Conservation (phyloP, 2,329 filamentous ascomycete species). For the Ophiocordyceps polyrhachis-furcata region DNA sequence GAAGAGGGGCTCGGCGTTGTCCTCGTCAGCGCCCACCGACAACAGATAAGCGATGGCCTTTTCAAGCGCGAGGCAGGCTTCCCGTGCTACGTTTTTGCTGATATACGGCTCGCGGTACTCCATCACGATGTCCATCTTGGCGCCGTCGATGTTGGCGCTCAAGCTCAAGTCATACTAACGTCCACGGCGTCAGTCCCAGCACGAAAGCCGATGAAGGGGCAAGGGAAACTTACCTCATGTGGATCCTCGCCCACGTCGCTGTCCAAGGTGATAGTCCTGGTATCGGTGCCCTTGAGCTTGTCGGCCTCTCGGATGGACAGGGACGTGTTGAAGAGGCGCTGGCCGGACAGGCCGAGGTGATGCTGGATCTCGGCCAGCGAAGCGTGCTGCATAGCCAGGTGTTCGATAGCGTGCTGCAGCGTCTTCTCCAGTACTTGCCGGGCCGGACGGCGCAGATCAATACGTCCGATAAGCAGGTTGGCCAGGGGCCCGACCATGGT, state of each 20-base stretch:
- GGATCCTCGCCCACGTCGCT: slow-evolving; percentile 5
- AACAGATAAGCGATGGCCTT: slow-evolving; percentile 2
- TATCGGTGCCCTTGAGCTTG: not conserved
- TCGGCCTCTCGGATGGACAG: slow-evolving; percentile 12
- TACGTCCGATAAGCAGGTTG: slow-evolving; percentile 33
- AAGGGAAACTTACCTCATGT: not conserved
- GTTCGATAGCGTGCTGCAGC: slow-evolving; percentile 25
- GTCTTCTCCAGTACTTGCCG: slow-evolving; percentile 21
- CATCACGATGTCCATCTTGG: slow-evolving; percentile 1
- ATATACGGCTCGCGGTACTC: slow-evolving; percentile 3
- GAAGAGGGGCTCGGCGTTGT: not conserved
- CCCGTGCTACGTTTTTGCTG: not conserved
- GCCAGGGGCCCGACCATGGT: slow-evolving; percentile 32
- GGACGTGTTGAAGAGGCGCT: slow-evolving; percentile 13
- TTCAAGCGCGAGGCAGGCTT: slow-evolving; percentile 1
- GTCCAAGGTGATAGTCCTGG: not conserved
- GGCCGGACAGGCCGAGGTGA: slow-evolving; percentile 7
- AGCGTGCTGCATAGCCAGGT: slow-evolving; percentile 28
- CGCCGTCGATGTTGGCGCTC: slow-evolving; percentile 1
- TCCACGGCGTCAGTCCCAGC: not conserved
- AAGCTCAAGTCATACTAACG: slow-evolving; percentile 1
- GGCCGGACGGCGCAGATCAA: slow-evolving; percentile 12
- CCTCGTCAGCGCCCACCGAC: not conserved
- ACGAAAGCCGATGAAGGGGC: too few relatives aligned
- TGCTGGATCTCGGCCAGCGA: slow-evolving; percentile 27